Evolutionary conservation across 2,329 filamentous ascomycete species (phyloP), one percentile per base, ranked within the genome.

Genomic region (Aaosphaeria pasadenensis): DNA sequence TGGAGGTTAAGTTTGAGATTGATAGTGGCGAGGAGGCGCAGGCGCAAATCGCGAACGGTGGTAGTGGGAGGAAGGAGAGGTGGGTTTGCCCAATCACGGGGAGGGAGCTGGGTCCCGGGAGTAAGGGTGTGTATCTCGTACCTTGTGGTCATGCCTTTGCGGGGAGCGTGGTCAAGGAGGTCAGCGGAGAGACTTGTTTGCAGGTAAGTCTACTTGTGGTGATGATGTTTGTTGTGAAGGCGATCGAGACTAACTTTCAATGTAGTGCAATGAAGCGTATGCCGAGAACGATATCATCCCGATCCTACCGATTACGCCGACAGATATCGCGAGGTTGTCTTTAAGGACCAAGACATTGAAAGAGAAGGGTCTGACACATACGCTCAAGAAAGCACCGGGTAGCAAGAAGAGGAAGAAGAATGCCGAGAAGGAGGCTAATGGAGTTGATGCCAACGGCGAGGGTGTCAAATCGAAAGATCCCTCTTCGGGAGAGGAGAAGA

Each of bases 111-210:
- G 94, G 94, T 0, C 85, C 91, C 0, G 78, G 79, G 5, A 85
- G 86, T 11, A 92, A 87, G 70, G 80, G 90, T 1, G 89, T 95
- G 1, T 99, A 97, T 62, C 63, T 99, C 3, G 89, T 97, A 4
- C 94, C 94, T 0, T 99, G 94, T 62, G 95, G 94, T 0, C 95
- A 99, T 75, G 91, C 89, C 1, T 97, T 97, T 71, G 86, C 89
- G 1, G 91, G 95, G 52, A 84, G 85, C 45, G 90, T 91, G 6
- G 85, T 97, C 56, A 88, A 86, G 57, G 88, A 94, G 70, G 83
- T 95, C n/a, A 77, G 78, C 28, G 79, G 74, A 2, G 86, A 88
- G 54, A 77, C 74, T 54, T 86, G 83, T 57, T 64, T 83, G 52
- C 73, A 79, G 70, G 78, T 80, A 60, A 46, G 74, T 59, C n/a